These are phyloP conservation scores for Fusarium longipes DNA, from an alignment of 2,329 filamentous ascomycete genomes.

Conservation along the genomic window DNA sequence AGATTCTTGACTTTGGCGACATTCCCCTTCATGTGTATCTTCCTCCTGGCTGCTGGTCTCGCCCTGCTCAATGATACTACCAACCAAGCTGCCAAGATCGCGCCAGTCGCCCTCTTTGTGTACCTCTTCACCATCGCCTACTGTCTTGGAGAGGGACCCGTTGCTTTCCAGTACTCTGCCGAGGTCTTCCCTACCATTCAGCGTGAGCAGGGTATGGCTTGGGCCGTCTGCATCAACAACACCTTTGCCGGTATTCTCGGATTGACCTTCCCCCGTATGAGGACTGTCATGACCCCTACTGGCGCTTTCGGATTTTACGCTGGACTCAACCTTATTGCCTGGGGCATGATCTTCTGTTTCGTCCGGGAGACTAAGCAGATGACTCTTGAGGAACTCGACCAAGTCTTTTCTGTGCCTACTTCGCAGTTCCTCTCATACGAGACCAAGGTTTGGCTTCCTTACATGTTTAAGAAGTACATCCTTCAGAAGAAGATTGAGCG, in stretches of 20 bases:
- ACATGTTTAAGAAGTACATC: slow-evolving; percentile 39
- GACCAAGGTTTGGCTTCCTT: slow-evolving; percentile 27
- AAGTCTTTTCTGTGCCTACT: slow-evolving; percentile 60
- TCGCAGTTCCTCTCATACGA: slow-evolving; percentile 56
- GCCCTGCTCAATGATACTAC: slow-evolving; percentile 1
- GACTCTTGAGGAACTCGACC: slow-evolving; percentile 63
- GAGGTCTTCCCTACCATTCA: slow-evolving; percentile 74
- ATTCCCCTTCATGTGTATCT: slow-evolving; percentile 26
- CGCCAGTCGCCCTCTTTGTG: slow-evolving; percentile 60
- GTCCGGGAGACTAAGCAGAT: slow-evolving; percentile 66
- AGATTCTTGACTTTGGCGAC: slow-evolving; percentile 20
- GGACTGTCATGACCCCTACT: slow-evolving; percentile 48
- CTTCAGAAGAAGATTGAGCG: slow-evolving; percentile 6
- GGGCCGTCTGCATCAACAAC: slow-evolving; percentile 70
- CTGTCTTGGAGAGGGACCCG: slow-evolving; percentile 71
- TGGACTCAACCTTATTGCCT: slow-evolving; percentile 65
- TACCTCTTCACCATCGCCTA: slow-evolving; percentile 74
- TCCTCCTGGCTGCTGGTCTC: slow-evolving; percentile 10
- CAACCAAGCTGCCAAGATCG: not conserved
- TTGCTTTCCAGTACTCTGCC: slow-evolving; percentile 71
- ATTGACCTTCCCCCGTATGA: slow-evolving; percentile 63
- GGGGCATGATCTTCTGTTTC: slow-evolving; percentile 64
- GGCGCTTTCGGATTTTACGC: slow-evolving; percentile 64
- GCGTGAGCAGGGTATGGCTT: slow-evolving; percentile 72
- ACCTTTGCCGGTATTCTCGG: slow-evolving; percentile 64